Evolutionary conservation across 495 filamentous ascomycete genomes (phyloP), one percentile per base, ranked within the genome.

Genomic region (Venustampulla echinocandica): DNA sequence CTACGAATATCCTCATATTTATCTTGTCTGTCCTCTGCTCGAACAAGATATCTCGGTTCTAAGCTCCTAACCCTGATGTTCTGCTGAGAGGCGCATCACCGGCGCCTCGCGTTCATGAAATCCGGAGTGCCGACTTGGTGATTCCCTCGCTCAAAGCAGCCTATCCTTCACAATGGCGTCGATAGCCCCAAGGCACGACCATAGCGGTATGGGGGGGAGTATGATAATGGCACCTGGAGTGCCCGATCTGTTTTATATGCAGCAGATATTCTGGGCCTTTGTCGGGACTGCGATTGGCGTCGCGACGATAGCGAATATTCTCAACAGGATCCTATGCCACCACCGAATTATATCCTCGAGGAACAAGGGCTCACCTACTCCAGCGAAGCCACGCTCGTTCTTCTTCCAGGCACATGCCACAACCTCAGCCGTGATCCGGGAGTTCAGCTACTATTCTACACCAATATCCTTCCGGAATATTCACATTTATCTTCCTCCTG

Each of bases 391-490:
- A 15, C 79, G 78, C 49, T 79, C 74, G 22, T 14, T 57, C 1
- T 68, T 82, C 45, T 65, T 77, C 44, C 64, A 69, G 21, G 33
- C 57, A 34, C 80, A 79, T 67, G 85, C 85, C 9, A 87, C 85
- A 0, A 49, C 76, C 21, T 82, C 82, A 30, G 85, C 86, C 0
- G 65, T 82, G 18, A 56, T 64, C 13, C 76, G 86, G 49, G 86
- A 92, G 61, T 66, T 75, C 32, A 71, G 72, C 56, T 77, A 85
- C 55, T 81, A 76, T 14, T 76, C 82, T 38, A 63, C 73, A 24
- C 74, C 78, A 44, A 50, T 84, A 35, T 67, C 71, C 1, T 44
- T 78, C 10, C 61, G 70, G 18, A 61, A 65, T n/a, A 44, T 67
- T 23, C 61, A 70, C 4, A 47, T 69, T 23, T 46, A 53, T 10